Evolutionary conservation across 306 rosid genomes (phyloP), one percentile per base, ranked within the genome.

Genomic region (Vigna hirtella): DNA sequence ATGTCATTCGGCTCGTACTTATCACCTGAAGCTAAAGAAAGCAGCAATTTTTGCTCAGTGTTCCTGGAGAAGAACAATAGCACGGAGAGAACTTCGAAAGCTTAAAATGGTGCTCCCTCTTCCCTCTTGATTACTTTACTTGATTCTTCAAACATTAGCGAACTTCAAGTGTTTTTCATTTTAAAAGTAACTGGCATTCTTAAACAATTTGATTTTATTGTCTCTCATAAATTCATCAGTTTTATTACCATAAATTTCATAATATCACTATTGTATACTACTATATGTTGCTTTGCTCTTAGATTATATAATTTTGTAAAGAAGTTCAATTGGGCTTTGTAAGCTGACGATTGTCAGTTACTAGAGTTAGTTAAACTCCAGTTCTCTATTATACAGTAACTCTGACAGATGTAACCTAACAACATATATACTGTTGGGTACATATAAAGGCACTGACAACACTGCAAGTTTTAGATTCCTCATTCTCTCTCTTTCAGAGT

Each of bases 31-130:
- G 77, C 51, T 85, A 52, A 93, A 68, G 83, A 89, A 82, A 83
- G 91, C 92, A 67, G 72, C 91, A 40, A 65, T 95, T n/a, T 30
- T 43, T 38, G 66, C 74, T 55, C 99, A 95, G 77, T 89, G 97
- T 85, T 81, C 77, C 49, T 83, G 89, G 89, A 89, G 99, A 73
- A 85, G 84, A 83, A 83, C 84, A 77, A 77, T 70, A 65, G 99
- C 99, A 42, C 89, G 88, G 10, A 85, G 77, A 81, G 95, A 89
- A 81, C 80, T 93, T 77, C 83, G 85, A 72, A 87, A 84, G 78
- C 98, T 93, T 79, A 87, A 66, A 82, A 87, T 87, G 97, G 99
- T 95, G 36, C 8, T 74, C 12, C 63, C 71, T 50, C 76, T 65
- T 59, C 66, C 61, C 66, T 18, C 51, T 49, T 70, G 40, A 34